phyloP scores from a whole-genome alignment of 139 green algal genomes.

The Spirogloea muscicola region DNA sequence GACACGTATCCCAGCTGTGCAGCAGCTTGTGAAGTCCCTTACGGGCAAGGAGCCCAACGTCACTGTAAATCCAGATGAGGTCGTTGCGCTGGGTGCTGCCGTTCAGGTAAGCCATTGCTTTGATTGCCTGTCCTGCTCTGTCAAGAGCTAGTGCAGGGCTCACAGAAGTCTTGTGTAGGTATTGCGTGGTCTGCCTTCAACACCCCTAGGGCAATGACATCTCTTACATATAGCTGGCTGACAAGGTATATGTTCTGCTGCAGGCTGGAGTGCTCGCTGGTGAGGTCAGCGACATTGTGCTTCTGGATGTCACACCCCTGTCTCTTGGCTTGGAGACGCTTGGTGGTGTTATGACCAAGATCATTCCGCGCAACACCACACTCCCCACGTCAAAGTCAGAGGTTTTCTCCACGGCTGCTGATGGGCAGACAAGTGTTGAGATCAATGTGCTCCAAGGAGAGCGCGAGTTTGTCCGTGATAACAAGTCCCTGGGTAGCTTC shows the following conservation, averaged over 20 bases:
- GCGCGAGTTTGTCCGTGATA: slow-evolving; percentile 87
- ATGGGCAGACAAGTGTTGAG: slow-evolving; percentile 92
- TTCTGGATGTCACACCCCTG: slow-evolving; percentile 95
- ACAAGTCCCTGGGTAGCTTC: slow-evolving; percentile 91
- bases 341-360: slow-evolving; percentile 93
- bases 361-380: slow-evolving; percentile 97
- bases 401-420: slow-evolving; percentile 93
- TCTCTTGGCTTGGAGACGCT: slow-evolving; percentile 95
- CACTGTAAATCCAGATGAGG: slow-evolving; percentile 98
- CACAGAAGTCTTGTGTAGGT: too few relatives aligned
- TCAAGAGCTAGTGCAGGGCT: too few relatives aligned
- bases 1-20: slow-evolving; percentile 94
- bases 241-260: slow-evolving; percentile 13
- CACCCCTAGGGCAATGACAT: too few relatives aligned
- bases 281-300: slow-evolving; percentile 85
- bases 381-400: slow-evolving; percentile 94
- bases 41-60: slow-evolving; percentile 92
- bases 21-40: slow-evolving; percentile 85
- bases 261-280: slow-evolving; percentile 71
- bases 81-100: slow-evolving; percentile 94
- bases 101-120: slow-evolving; percentile 68
- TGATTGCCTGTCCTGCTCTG: too few relatives aligned
- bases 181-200: too few relatives aligned
- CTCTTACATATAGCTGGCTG: too few relatives aligned
- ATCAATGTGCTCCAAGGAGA: slow-evolving; percentile 95